Base-by-base conservation (phyloP, 1,284 basidiomycete genomes). In the Trichosporon ovoides region DNA sequence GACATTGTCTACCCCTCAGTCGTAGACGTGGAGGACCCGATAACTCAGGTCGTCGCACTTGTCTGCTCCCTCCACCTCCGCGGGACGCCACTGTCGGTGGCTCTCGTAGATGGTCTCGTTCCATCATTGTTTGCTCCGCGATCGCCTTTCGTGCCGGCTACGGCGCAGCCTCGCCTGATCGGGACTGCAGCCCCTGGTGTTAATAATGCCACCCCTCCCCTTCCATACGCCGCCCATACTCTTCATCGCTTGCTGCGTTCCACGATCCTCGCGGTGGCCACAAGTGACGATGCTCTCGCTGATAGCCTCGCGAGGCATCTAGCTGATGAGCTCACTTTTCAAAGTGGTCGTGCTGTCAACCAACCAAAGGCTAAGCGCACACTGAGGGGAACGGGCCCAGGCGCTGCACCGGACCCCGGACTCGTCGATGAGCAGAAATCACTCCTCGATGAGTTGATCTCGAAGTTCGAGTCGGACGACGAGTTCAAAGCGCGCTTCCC, bases 321-420 rank as follows among this genome's bases (percentile, higher is more conserved):
- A 4, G 48, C 65, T 4, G 64, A 68, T 4, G 70, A 72, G 54
- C 49, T 72, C 22, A 55, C 55, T 14, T 64, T 58, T 52, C 65
- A 68, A 43, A 52, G 63, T 16, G 33, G 38, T 1, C 53, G 62
- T 0, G 54, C 56, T 2, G 56, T 51, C 1, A 33, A 48, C 14
- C 43, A 31, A 7, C 43, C 43, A 22, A 48, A 48, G 43, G 13
- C 24, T 6, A 48, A 48, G 24, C 43, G 43, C 43, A 9, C n/a
- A 9, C 24, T 24, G 28, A 48, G n/a, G 43, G 43, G 20, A 11
- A 9, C n/a, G n/a, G 43, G 43, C 6, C 43, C 43, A 7, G 43
- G 43, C 4, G 43, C 43, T n/a, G 43, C 43, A 9, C 43, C 43
- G 5, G 43, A 48, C n/a, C 43, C 43, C 16, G 43, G 43, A 10